A percentile compares a stretch with the other conserved stretches of the same genome.
phyloP scores from a whole-genome alignment of 2,329 filamentous ascomycete species.

The Neocucurbitaria cava region DNA sequence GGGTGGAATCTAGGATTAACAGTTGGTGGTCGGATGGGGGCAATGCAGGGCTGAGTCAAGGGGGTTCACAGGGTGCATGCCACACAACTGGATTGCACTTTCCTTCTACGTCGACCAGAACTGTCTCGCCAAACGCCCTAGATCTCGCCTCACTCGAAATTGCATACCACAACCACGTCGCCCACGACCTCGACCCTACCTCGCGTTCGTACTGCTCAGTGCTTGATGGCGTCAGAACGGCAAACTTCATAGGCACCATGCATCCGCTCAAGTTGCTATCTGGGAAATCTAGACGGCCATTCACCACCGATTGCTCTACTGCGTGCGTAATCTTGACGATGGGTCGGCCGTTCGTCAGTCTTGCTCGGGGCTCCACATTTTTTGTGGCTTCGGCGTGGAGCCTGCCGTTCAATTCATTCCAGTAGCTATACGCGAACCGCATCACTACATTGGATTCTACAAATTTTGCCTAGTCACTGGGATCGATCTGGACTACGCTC shows the following conservation, averaged over 20 bases:
- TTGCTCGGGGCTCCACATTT: neutral
- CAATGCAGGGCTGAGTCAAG: constrained; percentile 10
- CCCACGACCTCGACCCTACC: constrained; percentile 6
- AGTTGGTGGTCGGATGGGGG: neutral
- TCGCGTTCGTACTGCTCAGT: neutral
- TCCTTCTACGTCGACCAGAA: constrained; percentile 15
- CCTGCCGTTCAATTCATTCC: constrained; percentile 2
- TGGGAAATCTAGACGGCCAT: neutral
- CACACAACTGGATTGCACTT: constrained; percentile 12
- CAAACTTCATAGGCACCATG: neutral
- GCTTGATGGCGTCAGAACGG: neutral
- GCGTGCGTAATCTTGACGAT: neutral
- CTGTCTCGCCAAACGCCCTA: constrained; percentile 12
- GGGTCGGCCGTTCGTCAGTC: neutral
- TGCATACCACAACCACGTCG: constrained; percentile 21
- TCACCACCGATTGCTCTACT: neutral
- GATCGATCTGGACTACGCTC: neutral
- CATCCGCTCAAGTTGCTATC: neutral
- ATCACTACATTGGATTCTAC: neutral
- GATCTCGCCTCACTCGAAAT: constrained; percentile 12
- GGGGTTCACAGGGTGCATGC: constrained; percentile 10
- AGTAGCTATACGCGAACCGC: neutral
- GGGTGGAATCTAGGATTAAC: neutral
- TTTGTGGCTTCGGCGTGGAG: neutral
- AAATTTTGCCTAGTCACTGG: neutral